These are phyloP conservation scores for Paramecium primaurelia DNA, from an alignment of 73 alveolate genomes.

Conservation along the genomic window DNA sequence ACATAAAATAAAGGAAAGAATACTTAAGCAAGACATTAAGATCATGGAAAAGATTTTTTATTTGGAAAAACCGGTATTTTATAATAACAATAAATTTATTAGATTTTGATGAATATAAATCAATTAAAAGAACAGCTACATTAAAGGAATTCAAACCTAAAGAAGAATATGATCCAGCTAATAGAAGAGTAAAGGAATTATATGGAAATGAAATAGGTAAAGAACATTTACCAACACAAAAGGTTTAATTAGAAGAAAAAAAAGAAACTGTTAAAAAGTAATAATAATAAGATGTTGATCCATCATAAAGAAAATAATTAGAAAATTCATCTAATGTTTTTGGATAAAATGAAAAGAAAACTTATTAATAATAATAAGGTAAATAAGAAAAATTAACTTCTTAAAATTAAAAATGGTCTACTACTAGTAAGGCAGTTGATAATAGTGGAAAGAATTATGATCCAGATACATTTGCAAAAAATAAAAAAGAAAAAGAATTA, in stretches of 20 bases:
- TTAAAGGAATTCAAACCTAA: conserved; percentile 9
- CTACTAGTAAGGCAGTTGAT: background rate
- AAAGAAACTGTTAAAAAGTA: background rate
- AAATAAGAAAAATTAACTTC: background rate
- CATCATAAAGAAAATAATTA: conserved; percentile 17
- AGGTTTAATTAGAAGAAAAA: background rate
- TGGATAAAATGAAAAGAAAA: background rate
- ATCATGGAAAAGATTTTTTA: conserved; percentile 29
- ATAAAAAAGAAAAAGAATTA: conserved; percentile 18
- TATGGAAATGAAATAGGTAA: background rate
- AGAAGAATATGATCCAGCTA: background rate
- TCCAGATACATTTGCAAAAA: conserved; percentile 42
- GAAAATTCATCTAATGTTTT: background rate
- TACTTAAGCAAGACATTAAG: background rate
- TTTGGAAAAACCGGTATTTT: conserved; percentile 21
- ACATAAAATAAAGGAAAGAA: conserved; percentile 11
- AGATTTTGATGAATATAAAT: conserved; percentile 44
- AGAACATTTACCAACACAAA: background rate
- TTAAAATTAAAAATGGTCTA: background rate
- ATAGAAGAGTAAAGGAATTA: background rate
- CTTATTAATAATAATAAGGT: background rate
- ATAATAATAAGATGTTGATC: background rate
- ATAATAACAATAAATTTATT: background rate
- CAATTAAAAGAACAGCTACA: background rate
- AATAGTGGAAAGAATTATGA: background rate